Evolutionary conservation across 345 rosid genomes (phyloP), one percentile per base, ranked within the genome.

Genomic region (Tarenaya hassleriana): DNA sequence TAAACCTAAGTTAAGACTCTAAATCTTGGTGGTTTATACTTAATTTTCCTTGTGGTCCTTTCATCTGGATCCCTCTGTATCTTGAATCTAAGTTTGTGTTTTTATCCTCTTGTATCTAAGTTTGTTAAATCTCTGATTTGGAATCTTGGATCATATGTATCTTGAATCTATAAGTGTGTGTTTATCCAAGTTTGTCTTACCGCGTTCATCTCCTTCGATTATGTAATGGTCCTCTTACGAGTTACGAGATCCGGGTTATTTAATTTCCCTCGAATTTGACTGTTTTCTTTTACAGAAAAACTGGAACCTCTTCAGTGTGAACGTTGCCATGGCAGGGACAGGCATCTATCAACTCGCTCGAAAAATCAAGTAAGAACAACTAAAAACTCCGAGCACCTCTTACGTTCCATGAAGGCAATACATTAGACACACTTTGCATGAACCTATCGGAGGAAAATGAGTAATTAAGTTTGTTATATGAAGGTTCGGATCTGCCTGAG

Each of bases 271-370:
- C 1, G 12, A 48, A 31, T 41, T 58, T 52, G n/a, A n/a, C n/a
- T n/a, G n/a, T 2, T 49, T 27, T 54, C 14, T 35, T 67, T 70
- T 2, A 58, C 81, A 82, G 92, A 84, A 86, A 72, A 86, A 90
- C 70, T 90, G 96, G 96, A 90, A 86, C 64, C 75, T 90, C 17
- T 84, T 86, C 48, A 76, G 91, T 37, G 95, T 84, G 52, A 91
- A 87, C 46, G 49, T 87, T 41, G 95, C 78, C 16, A 87, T 87
- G 96, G 92, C 92, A 34, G 81, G 67, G 8, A 87, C 98, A 1
- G 96, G 95, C 44, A 35, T 91, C 21, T 87, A 81, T 56, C 98
- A 87, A 65, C 82, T 91, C 37, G 13, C 86, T 1, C 92, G 96
- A 38, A 87, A 84, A 77, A 55, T 87, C 16, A 67, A 67, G 98